A percentile compares a stretch with the other conserved stretches of the same genome.
Conservation (phyloP, 2,329 filamentous ascomycete species). For the Diaporthe capsici region DNA sequence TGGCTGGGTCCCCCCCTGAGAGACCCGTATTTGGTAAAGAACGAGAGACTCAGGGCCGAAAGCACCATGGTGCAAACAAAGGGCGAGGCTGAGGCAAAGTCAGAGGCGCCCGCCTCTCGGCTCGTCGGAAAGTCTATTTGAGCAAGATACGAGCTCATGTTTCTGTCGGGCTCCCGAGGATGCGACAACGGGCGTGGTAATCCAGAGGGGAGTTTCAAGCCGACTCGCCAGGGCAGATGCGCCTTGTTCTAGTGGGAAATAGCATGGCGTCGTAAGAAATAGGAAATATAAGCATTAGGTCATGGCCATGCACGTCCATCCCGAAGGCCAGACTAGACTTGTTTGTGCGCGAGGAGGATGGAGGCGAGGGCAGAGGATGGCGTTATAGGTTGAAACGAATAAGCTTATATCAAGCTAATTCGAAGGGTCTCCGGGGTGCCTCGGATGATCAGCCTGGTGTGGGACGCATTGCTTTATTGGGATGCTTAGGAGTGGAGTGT, state of each 20-base stretch:
- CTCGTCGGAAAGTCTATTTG: neutral
- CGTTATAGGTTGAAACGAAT: conserved; percentile 17
- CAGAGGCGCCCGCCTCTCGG: neutral
- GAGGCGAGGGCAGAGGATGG: neutral
- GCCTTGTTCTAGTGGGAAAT: conserved; percentile 12
- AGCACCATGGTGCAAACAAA: neutral
- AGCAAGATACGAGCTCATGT: conserved; percentile 20
- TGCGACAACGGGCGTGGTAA: neutral
- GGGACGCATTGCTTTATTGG: conserved; percentile 7
- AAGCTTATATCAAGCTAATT: conserved; percentile 30
- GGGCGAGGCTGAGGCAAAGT: conserved; percentile 11
- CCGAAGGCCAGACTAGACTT: neutral
- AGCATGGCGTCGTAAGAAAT: neutral
- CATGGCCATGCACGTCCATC: conserved; percentile 1
- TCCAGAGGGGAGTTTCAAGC: neutral
- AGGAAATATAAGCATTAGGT: conserved; percentile 1
- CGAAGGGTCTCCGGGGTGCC: conserved; percentile 6
- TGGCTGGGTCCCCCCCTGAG: conserved; percentile 32
- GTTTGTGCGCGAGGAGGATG: neutral
- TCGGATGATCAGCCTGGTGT: conserved; percentile 20
- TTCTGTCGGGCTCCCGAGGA: neutral
- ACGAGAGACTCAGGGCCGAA: neutral
- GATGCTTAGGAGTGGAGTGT: conserved; percentile 14
- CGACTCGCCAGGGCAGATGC: neutral
- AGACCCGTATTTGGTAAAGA: conserved; percentile 20